Evolutionary conservation across 495 filamentous ascomycete species (phyloP), one percentile per base, ranked within the genome.

Genomic region (Parathielavia appendiculata): DNA sequence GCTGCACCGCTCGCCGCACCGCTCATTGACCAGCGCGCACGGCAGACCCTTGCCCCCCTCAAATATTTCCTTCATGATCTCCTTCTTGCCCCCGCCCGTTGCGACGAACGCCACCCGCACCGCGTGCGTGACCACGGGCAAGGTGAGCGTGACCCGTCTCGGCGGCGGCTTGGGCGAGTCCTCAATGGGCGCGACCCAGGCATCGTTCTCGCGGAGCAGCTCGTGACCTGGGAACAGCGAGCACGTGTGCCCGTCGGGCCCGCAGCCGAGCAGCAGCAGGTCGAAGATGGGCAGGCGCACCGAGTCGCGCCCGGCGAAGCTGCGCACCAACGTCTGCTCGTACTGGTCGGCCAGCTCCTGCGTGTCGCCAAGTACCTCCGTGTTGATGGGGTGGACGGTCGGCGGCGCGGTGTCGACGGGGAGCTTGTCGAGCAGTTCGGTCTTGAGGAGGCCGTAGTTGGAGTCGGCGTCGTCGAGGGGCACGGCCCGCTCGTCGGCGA

Each of bases 181-280:
- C 68, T 85, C 84, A 64, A 95, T 91, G 4, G 92, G 81, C 6
- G 88, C 86, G 12, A 97, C 91, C 93, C 93, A 98, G 36, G 91
- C 92, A 64, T 87, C 85, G 57, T 83, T 83, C 77, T 97, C 93
- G 43, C 92, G 83, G 60, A 98, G 78, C 41, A 97, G 78, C 45
- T 84, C 83, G 63, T 96, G 92, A 26, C 87, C 86, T 7, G 93
- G 95, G 77, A 98, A 98, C 32, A 97, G 79, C 63, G 86, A 91
- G 86, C 95, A 97, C 23, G 93, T 97, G 73, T 98, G 93, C 39
- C 93, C 93, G 69, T 98, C 93, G 16, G 92, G 93, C 4, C 93
- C 93, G 64, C 88, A 92, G 57, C 93, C 93, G 45, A 98, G 83
- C 17, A 98, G 81, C 20, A 98, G 78, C 26, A 98, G 79, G 67